Evolutionary conservation across 805 yeast genomes (phyloP), one percentile per base, ranked within the genome.

Genomic region (Wickerhamomyces pijperi): DNA sequence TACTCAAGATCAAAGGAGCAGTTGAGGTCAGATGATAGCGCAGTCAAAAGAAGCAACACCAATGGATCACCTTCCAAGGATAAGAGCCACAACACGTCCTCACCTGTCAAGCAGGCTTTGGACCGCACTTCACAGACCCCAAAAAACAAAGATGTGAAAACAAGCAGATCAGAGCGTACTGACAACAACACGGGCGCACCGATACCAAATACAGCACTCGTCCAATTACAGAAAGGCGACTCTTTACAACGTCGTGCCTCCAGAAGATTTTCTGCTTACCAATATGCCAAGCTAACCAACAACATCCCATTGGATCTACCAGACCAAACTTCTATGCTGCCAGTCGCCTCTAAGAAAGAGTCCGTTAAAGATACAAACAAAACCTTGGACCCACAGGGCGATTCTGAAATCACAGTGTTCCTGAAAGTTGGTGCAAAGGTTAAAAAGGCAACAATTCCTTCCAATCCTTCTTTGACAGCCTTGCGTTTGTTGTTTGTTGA

Each of bases 191-290:
- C 32, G 9, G 23, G 9, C 23, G 23, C 9, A 6, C 9, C 23
- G 23, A 19, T 43, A 3, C 25, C 42, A 32, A 60, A 56, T 17
- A 86, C 81, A 48, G 86, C 95, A 0, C 64, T 88, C 21, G 67
- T 77, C 0, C 84, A 83, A 48, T 65, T 90, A 9, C 95, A 90
- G 51, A 77, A 79, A 35, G 85, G 88, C 3, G 84, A 83, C 36
- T 81, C 84, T 3, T 64, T 92, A 25, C 94, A 82, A 63, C 72
- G 99, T 48, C 72, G 96, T 44, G 99, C 97, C 0, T 88, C 97
- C 0, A 81, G 90, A 49, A 67, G 98, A 40, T 90, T 82, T 54
- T 86, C 96, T 5, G 96, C 97, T 0, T 90, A 88, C 44, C 97
- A 90, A 53, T 79, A 80, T 59, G 85, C 94, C 1, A 83, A 82